These are phyloP conservation scores for Boletus sensibilis DNA, from an alignment of 768 basidiomycete genomes.

Conservation along the genomic window DNA sequence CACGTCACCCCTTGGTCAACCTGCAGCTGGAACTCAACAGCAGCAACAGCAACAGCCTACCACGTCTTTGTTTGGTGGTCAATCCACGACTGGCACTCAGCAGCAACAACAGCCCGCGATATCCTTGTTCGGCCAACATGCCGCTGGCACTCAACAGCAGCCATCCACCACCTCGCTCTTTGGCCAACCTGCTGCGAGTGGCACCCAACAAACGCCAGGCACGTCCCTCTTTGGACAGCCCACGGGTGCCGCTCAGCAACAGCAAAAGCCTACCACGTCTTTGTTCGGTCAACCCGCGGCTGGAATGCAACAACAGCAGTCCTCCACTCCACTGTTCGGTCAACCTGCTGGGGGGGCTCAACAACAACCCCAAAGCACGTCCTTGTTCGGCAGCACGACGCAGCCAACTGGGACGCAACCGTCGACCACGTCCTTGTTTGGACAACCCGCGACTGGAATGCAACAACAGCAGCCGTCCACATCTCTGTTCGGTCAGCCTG, in stretches of 20 bases:
- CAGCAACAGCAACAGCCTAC: constrained; percentile 26
- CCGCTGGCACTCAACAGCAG: constrained; percentile 35
- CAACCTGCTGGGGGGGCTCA: constrained; percentile 26
- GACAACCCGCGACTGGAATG: constrained; percentile 30
- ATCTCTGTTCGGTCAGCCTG: constrained; percentile 40
- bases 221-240: constrained; percentile 42
- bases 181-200: constrained; percentile 25
- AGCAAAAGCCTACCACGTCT: constrained; percentile 25
- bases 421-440: constrained; percentile 21
- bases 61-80: constrained; percentile 29
- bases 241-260: constrained; percentile 23
- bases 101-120: constrained; percentile 20
- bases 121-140: constrained; percentile 30
- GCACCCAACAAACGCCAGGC: constrained; percentile 29
- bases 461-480: constrained; percentile 37
- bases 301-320: constrained; percentile 38
- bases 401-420: constrained; percentile 15
- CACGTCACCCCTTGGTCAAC: constrained; percentile 38
- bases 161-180: constrained; percentile 30
- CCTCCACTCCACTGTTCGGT: constrained; percentile 37
- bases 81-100: constrained; percentile 6
- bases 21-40: constrained; percentile 19
- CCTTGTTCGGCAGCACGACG: constrained; percentile 29
- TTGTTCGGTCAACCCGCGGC: constrained; percentile 33
- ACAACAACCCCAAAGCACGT: constrained; percentile 26